Evolutionary conservation across 139 green algal species (phyloP), one percentile per base, ranked within the genome.

Genomic region (Pycnococcus provasolii): DNA sequence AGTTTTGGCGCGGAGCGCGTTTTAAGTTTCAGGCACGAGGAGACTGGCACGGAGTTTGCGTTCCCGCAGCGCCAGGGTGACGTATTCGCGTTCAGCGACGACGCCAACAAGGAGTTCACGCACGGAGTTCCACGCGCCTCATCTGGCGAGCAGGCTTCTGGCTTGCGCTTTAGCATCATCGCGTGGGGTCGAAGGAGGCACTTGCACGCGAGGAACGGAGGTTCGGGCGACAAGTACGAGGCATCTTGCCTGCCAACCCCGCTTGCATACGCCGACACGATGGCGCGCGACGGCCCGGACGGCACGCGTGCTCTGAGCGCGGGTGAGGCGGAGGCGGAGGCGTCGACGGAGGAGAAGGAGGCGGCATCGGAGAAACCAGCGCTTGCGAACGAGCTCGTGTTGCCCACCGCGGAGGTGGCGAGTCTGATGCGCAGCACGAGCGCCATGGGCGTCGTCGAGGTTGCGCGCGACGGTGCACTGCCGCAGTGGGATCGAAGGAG

Each of bases 21-120:
- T 43, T 44, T 73, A 26, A 42, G 6, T 1, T 73, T 73, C 4
- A 41, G 66, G 13, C 67, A 73, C 67, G 67, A 73, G 47, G 46
- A 47, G 39, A 57, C 42, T 7, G 67, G 57, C 7, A 46, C 7
- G 9, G 41, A 40, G 45, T 73, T 73, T 42, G 41, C 45, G 8
- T 73, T 73, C 60, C 67, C 67, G 5, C 67, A 73, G 53, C 47
- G 45, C 15, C 66, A 73, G 48, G 67, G 67, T 2, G 67, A 73
- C 55, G 48, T 73, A 8, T 73, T 73, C 42, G 67, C 67, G 40
- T 73, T 73, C 47, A 60, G 43, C 3, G 51, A 55, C 13, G 67
- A 66, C 44, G 67, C 66, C 26, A 73, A 73, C 57, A 59, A 66
- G 57, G 6, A 26, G 9, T 67, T 73, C 57, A 73, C 60, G 47